Evolutionary conservation across 2,329 filamentous ascomycete genomes (phyloP), one percentile per base, ranked within the genome.

Genomic region (Stagonosporopsis vannaccii): DNA sequence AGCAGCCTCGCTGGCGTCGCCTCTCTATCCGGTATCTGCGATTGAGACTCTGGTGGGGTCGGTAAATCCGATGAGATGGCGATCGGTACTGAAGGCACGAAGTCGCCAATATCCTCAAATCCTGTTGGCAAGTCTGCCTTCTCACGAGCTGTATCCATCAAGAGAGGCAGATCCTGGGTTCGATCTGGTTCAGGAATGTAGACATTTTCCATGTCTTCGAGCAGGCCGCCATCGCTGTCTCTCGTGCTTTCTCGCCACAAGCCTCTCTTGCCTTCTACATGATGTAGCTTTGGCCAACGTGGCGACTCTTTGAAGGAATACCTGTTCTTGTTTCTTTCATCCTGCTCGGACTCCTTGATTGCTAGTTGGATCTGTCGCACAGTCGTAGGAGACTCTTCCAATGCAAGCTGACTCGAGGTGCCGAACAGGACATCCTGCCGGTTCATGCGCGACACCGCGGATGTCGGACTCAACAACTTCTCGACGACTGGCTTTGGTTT

Each of bases 331-430:
- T 28, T 19, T 1, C 58, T 25, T 4, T 46, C 53, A 39, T 74
- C 67, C 7, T 58, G 50, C 39, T 77, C 75, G 1, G 75, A 77
- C 37, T 75, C 67, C 11, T 60, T 63, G 11, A 77, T 60, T 0
- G 75, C 75, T 26, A 65, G 56, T 28, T 77, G 75, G 2, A 77
- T 62, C 19, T 76, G 59, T 17, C 75, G 70, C 13, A 77, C 61
- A 23, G 69, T 68, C 2, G 65, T 66, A 1, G 76, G 75, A 4
- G 76, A 77, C 41, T 76, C 74, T 26, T 76, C 74, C 1, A 70
- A 63, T 15, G 68, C 74, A 23, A 78, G 64, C 53, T 78, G 76
- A 56, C 75, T 77, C 2, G 75, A 77, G 13, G 75, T 78, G 15
- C 76, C 76, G 46, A 78, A 78, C 1, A 77, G 60, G 8, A 78